Evolutionary conservation across 495 filamentous ascomycete genomes (phyloP).

Genomic region (Beverwykella pulmonaria): DNA sequence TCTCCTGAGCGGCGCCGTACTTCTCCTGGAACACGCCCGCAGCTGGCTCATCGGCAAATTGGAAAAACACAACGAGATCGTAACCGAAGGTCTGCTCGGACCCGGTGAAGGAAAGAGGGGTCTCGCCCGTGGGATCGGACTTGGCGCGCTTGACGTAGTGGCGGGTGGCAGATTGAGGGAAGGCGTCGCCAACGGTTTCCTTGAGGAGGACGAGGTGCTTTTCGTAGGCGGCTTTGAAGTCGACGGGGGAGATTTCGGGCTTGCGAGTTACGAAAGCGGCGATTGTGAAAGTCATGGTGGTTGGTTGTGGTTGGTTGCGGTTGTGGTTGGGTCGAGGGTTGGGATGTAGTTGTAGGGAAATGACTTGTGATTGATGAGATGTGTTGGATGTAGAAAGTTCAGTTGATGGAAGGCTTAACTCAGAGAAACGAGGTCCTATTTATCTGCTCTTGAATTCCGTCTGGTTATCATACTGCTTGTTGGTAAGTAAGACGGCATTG

Average conservation of each 20-base stretch:
- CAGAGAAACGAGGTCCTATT: no score
- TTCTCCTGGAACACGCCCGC: constrained; percentile 9
- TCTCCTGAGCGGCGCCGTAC: constrained; percentile 11
- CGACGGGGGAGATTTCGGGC: constrained; percentile 9
- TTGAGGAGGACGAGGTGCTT: neutral
- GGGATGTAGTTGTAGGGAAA: no score
- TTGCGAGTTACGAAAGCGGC: constrained; percentile 12
- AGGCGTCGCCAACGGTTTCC: neutral
- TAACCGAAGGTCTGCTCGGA: constrained; percentile 8
- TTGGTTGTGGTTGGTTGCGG: neutral
- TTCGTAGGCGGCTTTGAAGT: constrained; percentile 10
- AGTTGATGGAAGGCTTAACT: no score
- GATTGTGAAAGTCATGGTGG: constrained; percentile 16
- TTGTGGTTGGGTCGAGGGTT: neutral
- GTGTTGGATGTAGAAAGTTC: no score
- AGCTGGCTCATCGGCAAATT: neutral
- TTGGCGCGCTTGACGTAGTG: constrained; percentile 2
- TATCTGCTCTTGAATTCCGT: no score
- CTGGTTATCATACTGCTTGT: no score
- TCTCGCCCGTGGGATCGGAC: constrained; percentile 9
- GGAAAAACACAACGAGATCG: constrained; percentile 18
- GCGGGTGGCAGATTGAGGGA: neutral
- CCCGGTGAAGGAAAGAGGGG: neutral
- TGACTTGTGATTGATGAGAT: no score
- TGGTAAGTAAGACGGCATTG: no score